Evolutionary conservation across 805 yeast species (phyloP).

Genomic region (Sugiyamaella marilandica): DNA sequence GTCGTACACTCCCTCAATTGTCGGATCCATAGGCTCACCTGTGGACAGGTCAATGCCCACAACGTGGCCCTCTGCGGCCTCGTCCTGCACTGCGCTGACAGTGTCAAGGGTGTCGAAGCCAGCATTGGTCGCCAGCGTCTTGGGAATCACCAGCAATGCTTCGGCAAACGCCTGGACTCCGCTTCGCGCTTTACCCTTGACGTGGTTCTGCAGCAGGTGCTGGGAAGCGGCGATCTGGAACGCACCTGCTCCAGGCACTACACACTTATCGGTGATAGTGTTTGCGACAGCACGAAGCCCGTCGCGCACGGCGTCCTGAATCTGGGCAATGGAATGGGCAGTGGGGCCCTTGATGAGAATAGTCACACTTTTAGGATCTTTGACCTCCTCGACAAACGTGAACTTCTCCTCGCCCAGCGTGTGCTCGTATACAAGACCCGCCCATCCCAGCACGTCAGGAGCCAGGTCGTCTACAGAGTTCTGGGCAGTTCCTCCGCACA

Average conservation of each 20-base stretch:
- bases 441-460: conserved; percentile 74
- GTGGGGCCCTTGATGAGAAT: conserved; percentile 93
- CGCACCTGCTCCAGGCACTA: conserved; percentile 97
- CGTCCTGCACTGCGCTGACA: conserved; percentile 84
- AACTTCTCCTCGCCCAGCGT: conserved; percentile 96
- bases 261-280: conserved; percentile 74
- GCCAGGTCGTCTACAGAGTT: conserved; percentile 91
- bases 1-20: conserved; percentile 94
- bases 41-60: conserved; percentile 88
- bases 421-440: conserved; percentile 89
- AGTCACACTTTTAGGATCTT: conserved; percentile 86
- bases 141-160: conserved; percentile 85
- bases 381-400: conserved; percentile 85
- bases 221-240: conserved; percentile 80
- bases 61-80: conserved; percentile 67
- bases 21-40: conserved; percentile 95
- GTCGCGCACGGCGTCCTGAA: conserved; percentile 95
- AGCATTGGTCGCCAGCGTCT: conserved; percentile 85
- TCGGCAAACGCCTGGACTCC: conserved; percentile 94
- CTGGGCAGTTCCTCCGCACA: conserved; percentile 97
- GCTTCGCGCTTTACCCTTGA: conserved; percentile 80
- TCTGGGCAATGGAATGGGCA: conserved; percentile 80
- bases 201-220: conserved; percentile 52
- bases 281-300: conserved; percentile 94
- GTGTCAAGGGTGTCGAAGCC: conserved; percentile 93